Evolutionary conservation across 257 asterid species (phyloP).

Genomic region (Petunia axillaris): DNA sequence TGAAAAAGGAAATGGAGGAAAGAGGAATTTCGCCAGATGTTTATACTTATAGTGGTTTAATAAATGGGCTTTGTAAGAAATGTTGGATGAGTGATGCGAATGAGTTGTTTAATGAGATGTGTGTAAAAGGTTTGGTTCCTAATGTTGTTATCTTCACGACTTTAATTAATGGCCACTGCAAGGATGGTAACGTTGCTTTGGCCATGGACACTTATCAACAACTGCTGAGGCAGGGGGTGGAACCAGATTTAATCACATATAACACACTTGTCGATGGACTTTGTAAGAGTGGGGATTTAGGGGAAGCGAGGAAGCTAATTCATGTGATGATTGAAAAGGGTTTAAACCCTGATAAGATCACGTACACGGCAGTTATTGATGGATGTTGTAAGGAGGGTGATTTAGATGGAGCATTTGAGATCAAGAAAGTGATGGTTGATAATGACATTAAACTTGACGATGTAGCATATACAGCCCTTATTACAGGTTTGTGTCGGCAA

Average conservation of each 20-base stretch:
- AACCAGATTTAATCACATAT: conserved; percentile 78
- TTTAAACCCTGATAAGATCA: conserved; percentile 80
- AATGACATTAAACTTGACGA: conserved; percentile 63
- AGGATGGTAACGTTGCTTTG: conserved; percentile 57
- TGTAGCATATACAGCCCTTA: conserved; percentile 71
- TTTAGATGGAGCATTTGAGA: conserved; percentile 57
- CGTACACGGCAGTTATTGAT: conserved; percentile 73
- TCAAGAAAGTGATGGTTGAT: conserved; percentile 52
- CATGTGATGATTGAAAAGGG: conserved; percentile 66
- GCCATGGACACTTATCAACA: conserved; percentile 63
- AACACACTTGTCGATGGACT: conserved; percentile 73
- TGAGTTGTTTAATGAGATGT: conserved; percentile 65
- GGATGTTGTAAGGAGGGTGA: conserved; percentile 81
- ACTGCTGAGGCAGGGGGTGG: conserved; percentile 58
- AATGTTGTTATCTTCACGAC: conserved; percentile 78
- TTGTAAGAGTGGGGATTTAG: conserved; percentile 69
- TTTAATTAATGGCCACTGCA: conserved; percentile 83
- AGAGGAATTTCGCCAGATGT: conserved; percentile 65
- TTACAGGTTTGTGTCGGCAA: conserved; percentile 71
- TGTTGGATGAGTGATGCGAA: conserved; percentile 50
- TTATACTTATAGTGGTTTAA: conserved; percentile 75
- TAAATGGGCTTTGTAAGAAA: conserved; percentile 47
- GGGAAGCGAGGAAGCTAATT: conserved; percentile 37
- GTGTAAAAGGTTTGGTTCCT: conserved; percentile 57
- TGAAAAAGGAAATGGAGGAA: conserved; percentile 63